phyloP scores from a whole-genome alignment of 495 filamentous ascomycete species.

The Neurospora cerealis region DNA sequence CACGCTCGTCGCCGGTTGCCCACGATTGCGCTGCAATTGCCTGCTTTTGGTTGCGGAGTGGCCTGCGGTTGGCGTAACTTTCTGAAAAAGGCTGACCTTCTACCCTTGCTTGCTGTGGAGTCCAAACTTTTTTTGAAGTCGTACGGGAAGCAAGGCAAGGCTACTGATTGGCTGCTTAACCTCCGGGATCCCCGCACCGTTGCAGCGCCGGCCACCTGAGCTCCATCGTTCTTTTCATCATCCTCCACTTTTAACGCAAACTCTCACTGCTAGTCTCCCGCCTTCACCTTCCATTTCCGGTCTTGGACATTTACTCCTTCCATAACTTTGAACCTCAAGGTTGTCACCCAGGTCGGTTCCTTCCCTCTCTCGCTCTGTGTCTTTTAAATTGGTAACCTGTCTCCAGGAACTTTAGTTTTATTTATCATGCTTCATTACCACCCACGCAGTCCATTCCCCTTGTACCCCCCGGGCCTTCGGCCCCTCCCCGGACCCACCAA shows the following conservation, averaged over 20 bases:
- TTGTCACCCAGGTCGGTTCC: not conserved
- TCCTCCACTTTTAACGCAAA: not conserved
- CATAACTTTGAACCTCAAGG: not conserved
- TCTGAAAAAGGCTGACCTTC: not conserved
- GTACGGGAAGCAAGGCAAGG: not conserved
- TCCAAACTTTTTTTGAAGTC: slow-evolving; percentile 5
- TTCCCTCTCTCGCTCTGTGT: not conserved
- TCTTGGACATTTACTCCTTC: not conserved
- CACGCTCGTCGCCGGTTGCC: not conserved
- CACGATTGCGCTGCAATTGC: not conserved
- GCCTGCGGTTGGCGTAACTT: not conserved
- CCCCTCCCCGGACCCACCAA: not conserved
- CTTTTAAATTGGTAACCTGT: not conserved
- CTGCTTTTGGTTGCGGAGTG: not conserved
- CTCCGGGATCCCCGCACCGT: not conserved
- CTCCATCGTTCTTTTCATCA: not conserved
- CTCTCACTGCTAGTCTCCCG: not conserved
- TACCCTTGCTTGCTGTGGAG: not conserved
- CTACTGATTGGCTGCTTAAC: not conserved
- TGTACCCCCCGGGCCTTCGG: not conserved
- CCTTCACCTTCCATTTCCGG: not conserved
- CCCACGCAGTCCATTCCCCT: too few relatives aligned
- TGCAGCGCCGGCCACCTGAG: not conserved
- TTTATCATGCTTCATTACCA: too few relatives aligned
- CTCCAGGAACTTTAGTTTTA: not conserved